Evolutionary conservation across 179 eudicot species (phyloP).

Genomic region (Heliamphora pulchella): DNA sequence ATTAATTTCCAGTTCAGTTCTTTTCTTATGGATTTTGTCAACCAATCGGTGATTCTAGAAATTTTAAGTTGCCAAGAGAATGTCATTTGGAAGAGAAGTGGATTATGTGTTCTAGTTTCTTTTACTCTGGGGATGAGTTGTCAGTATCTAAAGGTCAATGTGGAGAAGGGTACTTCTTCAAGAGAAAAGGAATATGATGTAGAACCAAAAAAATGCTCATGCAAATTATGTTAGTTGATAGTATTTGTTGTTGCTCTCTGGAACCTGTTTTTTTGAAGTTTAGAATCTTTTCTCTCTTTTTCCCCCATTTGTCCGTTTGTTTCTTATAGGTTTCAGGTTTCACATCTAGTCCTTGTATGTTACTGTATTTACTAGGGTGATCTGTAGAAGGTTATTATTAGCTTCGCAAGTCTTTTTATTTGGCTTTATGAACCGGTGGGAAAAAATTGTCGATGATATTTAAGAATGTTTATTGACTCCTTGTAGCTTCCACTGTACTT

Average conservation of each 20-base stretch:
- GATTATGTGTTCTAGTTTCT: too few species aligned
- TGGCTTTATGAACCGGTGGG: not conserved
- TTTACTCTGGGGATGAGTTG: too few species aligned
- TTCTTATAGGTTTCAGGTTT: not conserved
- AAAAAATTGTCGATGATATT: not conserved
- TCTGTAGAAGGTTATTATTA: not conserved
- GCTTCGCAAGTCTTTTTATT: not conserved
- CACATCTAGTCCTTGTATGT: not conserved
- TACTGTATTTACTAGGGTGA: not conserved
- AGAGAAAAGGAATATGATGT: not conserved
- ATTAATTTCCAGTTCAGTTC: too few species aligned
- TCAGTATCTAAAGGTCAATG: too few species aligned
- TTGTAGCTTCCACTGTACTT: not conserved
- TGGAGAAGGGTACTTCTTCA: too few species aligned
- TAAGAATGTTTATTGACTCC: not conserved
- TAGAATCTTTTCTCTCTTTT: not conserved
- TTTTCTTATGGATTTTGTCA: too few species aligned
- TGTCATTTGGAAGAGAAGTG: too few species aligned
- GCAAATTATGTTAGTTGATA: not conserved
- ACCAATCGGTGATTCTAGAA: too few species aligned
- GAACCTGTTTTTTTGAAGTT: not conserved
- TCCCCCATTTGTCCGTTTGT: not conserved
- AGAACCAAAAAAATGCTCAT: not conserved
- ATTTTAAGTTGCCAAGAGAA: too few species aligned
- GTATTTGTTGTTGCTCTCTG: not conserved